A percentile compares a stretch with the other conserved stretches of the same genome.
These are phyloP conservation scores for Kluyveromyces sp. DNA, from an alignment of 1,139 yeast genomes.

Conservation along the genomic window DNA sequence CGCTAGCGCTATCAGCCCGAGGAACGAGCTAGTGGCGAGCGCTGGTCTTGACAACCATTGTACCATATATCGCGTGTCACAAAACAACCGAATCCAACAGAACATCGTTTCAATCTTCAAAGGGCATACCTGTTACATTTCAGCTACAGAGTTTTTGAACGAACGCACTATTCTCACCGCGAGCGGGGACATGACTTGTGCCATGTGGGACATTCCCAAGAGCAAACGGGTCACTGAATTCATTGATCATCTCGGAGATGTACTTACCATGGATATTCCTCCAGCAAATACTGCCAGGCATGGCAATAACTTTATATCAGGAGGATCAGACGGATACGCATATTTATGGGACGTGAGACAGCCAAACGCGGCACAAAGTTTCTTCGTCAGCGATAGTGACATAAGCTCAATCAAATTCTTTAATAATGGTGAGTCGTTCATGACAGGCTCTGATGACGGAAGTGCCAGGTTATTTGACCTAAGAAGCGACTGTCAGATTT, in stretches of 20 bases:
- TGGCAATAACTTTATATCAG: slow-evolving; percentile 47
- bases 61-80: slow-evolving; percentile 53
- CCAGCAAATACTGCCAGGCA: slow-evolving; percentile 16
- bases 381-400: slow-evolving; percentile 58
- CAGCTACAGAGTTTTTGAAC: slow-evolving; percentile 62
- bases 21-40: slow-evolving; percentile 58
- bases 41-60: slow-evolving; percentile 82
- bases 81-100: slow-evolving; percentile 35
- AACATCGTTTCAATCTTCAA: slow-evolving; percentile 50
- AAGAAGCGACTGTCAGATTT: slow-evolving; percentile 67
- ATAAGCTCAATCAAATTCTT: slow-evolving; percentile 59
- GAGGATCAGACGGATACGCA: slow-evolving; percentile 70
- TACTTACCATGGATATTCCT: slow-evolving; percentile 44
- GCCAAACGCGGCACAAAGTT: slow-evolving; percentile 49
- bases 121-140: slow-evolving; percentile 79
- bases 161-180: slow-evolving; percentile 56
- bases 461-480: slow-evolving; percentile 64
- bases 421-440: slow-evolving; percentile 64
- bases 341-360: slow-evolving; percentile 66
- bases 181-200: slow-evolving; percentile 79
- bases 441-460: slow-evolving; percentile 78
- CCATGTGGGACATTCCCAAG: slow-evolving; percentile 70
- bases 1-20: slow-evolving; percentile 66
- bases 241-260: slow-evolving; percentile 77
- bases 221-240: slow-evolving; percentile 51